These are phyloP conservation scores for Leccinum aurantiacum DNA, from an alignment of 768 basidiomycete species.

Conservation along the genomic window DNA sequence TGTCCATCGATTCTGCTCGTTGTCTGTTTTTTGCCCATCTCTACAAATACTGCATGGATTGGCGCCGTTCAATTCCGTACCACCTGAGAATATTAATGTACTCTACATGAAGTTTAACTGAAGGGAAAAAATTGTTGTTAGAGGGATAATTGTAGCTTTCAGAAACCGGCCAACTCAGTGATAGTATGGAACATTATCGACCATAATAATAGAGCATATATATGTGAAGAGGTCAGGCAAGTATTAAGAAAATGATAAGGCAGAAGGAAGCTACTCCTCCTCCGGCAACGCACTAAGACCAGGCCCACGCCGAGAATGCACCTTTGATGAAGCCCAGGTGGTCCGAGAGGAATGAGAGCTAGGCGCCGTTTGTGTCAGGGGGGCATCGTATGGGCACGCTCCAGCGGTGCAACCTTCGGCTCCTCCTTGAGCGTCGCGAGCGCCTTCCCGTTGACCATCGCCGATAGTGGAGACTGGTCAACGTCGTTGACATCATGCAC, in stretches of 20 bases:
- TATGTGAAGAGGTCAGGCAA: neutral
- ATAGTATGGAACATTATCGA: neutral
- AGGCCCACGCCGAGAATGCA: neutral
- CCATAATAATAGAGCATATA: slow-evolving; percentile 3
- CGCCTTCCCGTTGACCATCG: slow-evolving; percentile 4
- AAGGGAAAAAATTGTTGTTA: no score
- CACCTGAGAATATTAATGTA: no score
- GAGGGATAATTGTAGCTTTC: no score
- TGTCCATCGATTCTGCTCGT: no score
- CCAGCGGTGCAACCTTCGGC: neutral
- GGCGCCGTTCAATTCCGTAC: no score
- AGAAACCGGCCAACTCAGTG: no score
- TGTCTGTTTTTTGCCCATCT: no score
- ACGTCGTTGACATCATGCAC: neutral
- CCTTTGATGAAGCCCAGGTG: neutral
- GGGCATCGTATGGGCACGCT: slow-evolving; percentile 22
- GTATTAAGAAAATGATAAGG: neutral
- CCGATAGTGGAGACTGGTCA: neutral
- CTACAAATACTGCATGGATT: no score
- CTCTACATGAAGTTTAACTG: no score
- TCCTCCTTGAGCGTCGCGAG: slow-evolving; percentile 1
- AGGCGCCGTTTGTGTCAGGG: neutral
- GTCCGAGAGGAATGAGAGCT: neutral
- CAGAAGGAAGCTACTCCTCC: slow-evolving; percentile 5
- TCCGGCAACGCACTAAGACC: slow-evolving; percentile 10